A percentile compares a stretch with the other conserved stretches of the same genome.
Evolutionary conservation across 2,329 filamentous ascomycete genomes (phyloP).

Genomic region (Rugonectria rugulosa): DNA sequence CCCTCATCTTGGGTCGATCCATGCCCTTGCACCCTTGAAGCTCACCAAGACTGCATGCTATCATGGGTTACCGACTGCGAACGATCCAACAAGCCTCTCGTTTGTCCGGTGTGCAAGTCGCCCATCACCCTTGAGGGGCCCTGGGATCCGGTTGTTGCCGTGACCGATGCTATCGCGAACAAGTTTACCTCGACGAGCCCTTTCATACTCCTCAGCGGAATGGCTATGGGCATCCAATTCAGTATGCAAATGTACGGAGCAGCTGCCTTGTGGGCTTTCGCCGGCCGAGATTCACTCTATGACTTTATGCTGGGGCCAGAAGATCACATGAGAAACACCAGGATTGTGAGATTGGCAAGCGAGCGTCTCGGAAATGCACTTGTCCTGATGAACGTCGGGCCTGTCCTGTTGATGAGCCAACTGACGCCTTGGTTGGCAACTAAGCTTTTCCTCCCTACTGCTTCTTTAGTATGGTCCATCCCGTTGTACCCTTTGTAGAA

Average conservation of each 20-base stretch:
- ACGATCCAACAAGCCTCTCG: slow-evolving; percentile 68
- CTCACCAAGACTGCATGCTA: slow-evolving; percentile 88
- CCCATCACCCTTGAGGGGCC: slow-evolving; percentile 80
- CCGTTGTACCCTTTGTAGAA: too few relatives aligned
- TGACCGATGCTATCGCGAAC: slow-evolving; percentile 66
- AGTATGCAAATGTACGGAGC: slow-evolving; percentile 63
- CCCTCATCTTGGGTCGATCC: slow-evolving; percentile 79
- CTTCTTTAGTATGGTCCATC: slow-evolving; percentile 48
- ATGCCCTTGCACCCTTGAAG: slow-evolving; percentile 88
- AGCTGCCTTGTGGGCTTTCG: slow-evolving; percentile 59
- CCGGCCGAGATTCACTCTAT: slow-evolving; percentile 55
- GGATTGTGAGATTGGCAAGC: slow-evolving; percentile 35
- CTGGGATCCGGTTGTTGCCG: slow-evolving; percentile 73
- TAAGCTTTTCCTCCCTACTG: slow-evolving; percentile 51
- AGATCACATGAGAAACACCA: slow-evolving; percentile 36
- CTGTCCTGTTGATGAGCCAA: slow-evolving; percentile 53
- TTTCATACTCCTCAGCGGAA: slow-evolving; percentile 70
- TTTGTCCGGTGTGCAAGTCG: slow-evolving; percentile 90
- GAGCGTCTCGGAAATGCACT: slow-evolving; percentile 45
- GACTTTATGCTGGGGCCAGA: slow-evolving; percentile 50
- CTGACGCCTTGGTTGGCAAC: slow-evolving; percentile 53
- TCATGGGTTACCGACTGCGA: slow-evolving; percentile 95
- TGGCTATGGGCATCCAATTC: slow-evolving; percentile 57
- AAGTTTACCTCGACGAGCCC: slow-evolving; percentile 63
- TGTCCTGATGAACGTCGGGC: slow-evolving; percentile 55